Evolutionary conservation across 306 rosid species (phyloP).

Genomic region (Clitoria ternatea): DNA sequence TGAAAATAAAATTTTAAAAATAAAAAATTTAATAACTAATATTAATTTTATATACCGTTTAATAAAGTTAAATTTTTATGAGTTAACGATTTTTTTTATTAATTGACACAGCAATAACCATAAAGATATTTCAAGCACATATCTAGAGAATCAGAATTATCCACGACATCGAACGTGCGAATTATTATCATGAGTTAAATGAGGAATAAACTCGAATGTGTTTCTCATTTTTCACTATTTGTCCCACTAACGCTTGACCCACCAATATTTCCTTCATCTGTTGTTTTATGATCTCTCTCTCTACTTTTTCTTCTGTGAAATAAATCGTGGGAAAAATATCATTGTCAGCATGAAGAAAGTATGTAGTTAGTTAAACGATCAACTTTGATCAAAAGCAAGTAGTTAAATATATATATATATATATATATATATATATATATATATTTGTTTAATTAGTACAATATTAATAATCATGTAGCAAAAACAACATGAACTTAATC

Average conservation of each 20-base stretch:
- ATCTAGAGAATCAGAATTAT: background rate
- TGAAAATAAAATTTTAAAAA: too few species aligned
- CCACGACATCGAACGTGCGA: background rate
- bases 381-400: background rate
- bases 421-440: background rate
- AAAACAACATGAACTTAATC: too few species aligned
- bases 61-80: too few species aligned
- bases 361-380: background rate
- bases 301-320: background rate
- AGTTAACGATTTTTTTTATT: too few species aligned
- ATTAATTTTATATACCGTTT: too few species aligned
- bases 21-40: too few species aligned
- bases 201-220: constrained; percentile 12
- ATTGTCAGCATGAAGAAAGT: background rate
- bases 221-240: constrained; percentile 14
- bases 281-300: background rate
- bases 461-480: too few species aligned
- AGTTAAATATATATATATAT: background rate
- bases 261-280: background rate
- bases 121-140: background rate
- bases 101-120: too few species aligned
- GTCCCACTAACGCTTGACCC: background rate
- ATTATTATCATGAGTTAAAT: background rate
- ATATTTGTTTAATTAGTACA: background rate
- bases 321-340: background rate